Conservation (phyloP, 768 basidiomycete species). For the Coprinellus aureogranulatus region DNA sequence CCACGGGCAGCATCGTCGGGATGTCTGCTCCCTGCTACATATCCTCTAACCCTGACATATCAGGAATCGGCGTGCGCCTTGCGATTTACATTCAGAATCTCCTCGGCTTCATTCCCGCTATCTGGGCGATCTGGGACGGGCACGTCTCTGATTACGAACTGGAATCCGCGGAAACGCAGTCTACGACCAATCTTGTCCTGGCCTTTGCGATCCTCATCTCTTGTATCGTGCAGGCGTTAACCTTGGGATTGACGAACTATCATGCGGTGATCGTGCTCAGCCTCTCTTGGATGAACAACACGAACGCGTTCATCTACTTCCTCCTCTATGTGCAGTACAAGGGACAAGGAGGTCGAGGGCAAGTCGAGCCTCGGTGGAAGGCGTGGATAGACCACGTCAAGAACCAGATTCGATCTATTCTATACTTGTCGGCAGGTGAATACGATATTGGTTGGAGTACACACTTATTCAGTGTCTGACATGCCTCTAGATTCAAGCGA, state of each 20-base stretch:
- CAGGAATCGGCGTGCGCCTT: too few relatives aligned
- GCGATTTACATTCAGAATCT: neutral
- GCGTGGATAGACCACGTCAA: neutral
- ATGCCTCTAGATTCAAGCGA: too few relatives aligned
- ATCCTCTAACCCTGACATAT: too few relatives aligned
- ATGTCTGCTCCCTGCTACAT: too few relatives aligned
- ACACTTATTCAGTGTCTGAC: too few relatives aligned
- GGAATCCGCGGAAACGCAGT: neutral
- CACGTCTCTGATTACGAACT: neutral
- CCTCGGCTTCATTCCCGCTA: neutral
- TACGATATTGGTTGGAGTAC: too few relatives aligned
- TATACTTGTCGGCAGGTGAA: neutral
- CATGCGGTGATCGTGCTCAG: constrained; percentile 24
- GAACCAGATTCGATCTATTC: neutral
- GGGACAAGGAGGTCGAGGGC: neutral
- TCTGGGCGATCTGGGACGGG: constrained; percentile 8
- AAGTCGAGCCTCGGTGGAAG: neutral
- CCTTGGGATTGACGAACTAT: constrained; percentile 16
- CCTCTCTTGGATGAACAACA: constrained; percentile 27
- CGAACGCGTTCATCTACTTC: constrained; percentile 14
- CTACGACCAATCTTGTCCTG: constrained; percentile 9
- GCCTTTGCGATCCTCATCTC: constrained; percentile 26
- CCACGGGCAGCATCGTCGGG: too few relatives aligned
- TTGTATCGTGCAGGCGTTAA: constrained; percentile 19
- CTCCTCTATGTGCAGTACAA: constrained; percentile 9